phyloP scores from a whole-genome alignment of 2,329 filamentous ascomycete genomes.

The Allantophomopsis lycopodina region DNA sequence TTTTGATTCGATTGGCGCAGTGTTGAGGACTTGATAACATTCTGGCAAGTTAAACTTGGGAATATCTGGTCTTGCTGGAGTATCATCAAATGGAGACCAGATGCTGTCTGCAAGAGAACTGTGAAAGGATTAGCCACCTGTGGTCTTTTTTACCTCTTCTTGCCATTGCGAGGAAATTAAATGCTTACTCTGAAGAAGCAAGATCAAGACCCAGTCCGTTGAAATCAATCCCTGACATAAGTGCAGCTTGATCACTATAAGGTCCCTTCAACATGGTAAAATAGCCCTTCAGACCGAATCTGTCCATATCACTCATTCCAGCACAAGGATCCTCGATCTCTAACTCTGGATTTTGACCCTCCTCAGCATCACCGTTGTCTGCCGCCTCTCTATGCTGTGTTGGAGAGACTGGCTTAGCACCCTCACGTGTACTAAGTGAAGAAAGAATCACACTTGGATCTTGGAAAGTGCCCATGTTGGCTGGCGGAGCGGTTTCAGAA shows the following conservation, averaged over 20 bases:
- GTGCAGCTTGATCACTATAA: slow-evolving; percentile 46
- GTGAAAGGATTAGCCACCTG: neutral
- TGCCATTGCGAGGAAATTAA: too few relatives aligned
- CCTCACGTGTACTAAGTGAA: too few relatives aligned
- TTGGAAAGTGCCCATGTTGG: too few relatives aligned
- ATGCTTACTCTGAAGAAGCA: slow-evolving; percentile 38
- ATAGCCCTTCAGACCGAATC: slow-evolving; percentile 51
- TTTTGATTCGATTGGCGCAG: slow-evolving; percentile 50
- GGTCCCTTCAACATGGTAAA: slow-evolving; percentile 46
- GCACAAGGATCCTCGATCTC: slow-evolving; percentile 42
- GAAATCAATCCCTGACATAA: slow-evolving; percentile 46
- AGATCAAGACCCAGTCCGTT: slow-evolving; percentile 42
- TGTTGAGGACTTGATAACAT: slow-evolving; percentile 54
- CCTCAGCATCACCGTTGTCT: neutral
- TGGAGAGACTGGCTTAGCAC: too few relatives aligned
- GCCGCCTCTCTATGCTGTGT: too few relatives aligned
- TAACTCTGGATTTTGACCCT: slow-evolving; percentile 10
- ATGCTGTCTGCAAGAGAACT: slow-evolving; percentile 39
- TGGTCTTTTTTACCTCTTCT: slow-evolving; percentile 3
- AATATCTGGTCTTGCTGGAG: slow-evolving; percentile 41
- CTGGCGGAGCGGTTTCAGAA: too few relatives aligned
- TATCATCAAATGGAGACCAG: slow-evolving; percentile 47
- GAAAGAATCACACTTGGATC: too few relatives aligned
- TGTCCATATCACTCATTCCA: slow-evolving; percentile 48
- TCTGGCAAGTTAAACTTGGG: slow-evolving; percentile 46